These are phyloP conservation scores for Daldinia grandis DNA, from an alignment of 495 filamentous ascomycete species.

Conservation along the genomic window DNA sequence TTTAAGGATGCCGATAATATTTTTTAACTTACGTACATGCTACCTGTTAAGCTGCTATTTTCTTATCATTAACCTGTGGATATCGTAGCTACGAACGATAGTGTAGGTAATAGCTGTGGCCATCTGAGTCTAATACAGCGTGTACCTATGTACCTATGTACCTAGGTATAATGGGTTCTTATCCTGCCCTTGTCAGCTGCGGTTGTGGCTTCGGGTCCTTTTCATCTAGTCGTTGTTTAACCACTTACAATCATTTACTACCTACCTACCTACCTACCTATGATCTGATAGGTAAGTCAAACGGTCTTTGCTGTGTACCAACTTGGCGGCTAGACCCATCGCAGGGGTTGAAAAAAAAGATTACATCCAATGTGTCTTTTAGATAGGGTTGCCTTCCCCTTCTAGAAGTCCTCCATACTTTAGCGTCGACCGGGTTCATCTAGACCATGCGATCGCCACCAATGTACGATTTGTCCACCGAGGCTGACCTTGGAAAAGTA, in stretches of 20 bases:
- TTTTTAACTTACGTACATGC: neutral
- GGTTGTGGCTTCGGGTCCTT: slow-evolving; percentile 18
- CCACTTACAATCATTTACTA: slow-evolving; percentile 31
- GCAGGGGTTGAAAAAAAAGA: neutral
- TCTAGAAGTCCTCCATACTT: slow-evolving; percentile 41
- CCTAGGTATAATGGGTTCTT: neutral
- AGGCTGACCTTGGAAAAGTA: slow-evolving; percentile 40
- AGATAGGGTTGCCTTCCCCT: slow-evolving; percentile 45
- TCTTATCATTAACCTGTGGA: neutral
- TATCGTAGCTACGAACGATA: neutral
- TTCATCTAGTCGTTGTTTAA: slow-evolving; percentile 13
- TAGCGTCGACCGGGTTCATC: slow-evolving; percentile 40
- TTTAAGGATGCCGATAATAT: slow-evolving; percentile 8
- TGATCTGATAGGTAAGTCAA: neutral
- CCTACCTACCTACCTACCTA: too few species aligned
- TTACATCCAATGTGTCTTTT: neutral
- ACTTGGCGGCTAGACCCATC: neutral
- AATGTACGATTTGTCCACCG: slow-evolving; percentile 32
- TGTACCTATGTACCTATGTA: too few species aligned
- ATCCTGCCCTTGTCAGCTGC: slow-evolving; percentile 16
- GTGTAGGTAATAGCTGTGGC: too few species aligned
- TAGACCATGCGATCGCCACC: slow-evolving; percentile 37
- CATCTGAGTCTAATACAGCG: too few species aligned
- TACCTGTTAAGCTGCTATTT: neutral
- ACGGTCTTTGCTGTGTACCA: neutral